These are phyloP conservation scores for Russula griseocarnosa DNA, from an alignment of 768 basidiomycete genomes.

Conservation along the genomic window DNA sequence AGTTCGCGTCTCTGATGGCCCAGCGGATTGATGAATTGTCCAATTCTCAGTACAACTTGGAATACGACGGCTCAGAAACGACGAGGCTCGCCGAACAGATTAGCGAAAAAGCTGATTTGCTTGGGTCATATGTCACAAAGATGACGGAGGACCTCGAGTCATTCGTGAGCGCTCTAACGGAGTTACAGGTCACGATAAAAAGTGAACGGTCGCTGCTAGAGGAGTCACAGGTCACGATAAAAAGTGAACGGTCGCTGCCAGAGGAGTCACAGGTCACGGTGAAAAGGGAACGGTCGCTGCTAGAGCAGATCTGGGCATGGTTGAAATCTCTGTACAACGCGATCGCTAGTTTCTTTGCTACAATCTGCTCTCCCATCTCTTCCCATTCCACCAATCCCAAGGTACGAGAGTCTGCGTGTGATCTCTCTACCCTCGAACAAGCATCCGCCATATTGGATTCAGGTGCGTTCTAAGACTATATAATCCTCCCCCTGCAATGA, in stretches of 20 bases:
- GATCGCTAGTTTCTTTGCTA: slow-evolving; percentile 9
- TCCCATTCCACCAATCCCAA: not conserved
- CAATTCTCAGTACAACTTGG: slow-evolving; percentile 13
- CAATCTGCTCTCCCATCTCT: not conserved
- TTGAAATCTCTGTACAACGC: slow-evolving; percentile 15
- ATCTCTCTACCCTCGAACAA: slow-evolving; percentile 9
- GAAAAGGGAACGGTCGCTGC: no score
- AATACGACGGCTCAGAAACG: slow-evolving; percentile 11
- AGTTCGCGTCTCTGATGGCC: slow-evolving; percentile 16
- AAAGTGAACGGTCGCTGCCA: slow-evolving; percentile 1
- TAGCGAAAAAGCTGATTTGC: not conserved
- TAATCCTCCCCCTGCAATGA: no score
- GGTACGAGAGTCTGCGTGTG: not conserved
- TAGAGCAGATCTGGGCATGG: slow-evolving; percentile 10
- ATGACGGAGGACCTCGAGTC: slow-evolving; percentile 3
- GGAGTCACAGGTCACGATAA: no score
- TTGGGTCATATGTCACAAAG: slow-evolving; percentile 1
- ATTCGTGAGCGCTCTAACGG: slow-evolving; percentile 13
- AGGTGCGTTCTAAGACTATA: slow-evolving; percentile 5
- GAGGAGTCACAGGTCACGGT: no score
- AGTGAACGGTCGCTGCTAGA: no score
- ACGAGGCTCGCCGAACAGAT: slow-evolving; percentile 17
- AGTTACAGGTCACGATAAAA: slow-evolving; percentile 12
- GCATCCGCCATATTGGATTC: slow-evolving; percentile 4
- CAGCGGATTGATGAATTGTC: slow-evolving; percentile 16